Conservation (phyloP, 2,329 filamentous ascomycete genomes). For the Phyllosticta ampelicida region DNA sequence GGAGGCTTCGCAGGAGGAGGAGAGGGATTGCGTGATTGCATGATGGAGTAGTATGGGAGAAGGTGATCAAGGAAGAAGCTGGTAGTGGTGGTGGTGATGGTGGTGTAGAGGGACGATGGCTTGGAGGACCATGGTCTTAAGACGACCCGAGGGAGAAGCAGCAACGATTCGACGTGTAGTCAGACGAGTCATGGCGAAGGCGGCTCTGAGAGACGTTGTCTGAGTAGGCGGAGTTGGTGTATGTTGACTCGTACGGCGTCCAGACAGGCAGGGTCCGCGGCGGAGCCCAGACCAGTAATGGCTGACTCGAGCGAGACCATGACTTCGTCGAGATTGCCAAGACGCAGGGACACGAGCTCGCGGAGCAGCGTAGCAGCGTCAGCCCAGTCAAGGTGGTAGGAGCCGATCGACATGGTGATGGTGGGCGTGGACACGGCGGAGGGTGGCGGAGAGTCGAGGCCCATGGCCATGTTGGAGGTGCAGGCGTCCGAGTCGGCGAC, state of each 20-base stretch:
- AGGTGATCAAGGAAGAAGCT: not conserved
- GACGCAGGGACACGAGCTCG: conserved; percentile 1
- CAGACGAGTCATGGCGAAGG: not conserved
- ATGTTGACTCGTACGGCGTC: not conserved
- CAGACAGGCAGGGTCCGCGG: not conserved
- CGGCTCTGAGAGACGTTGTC: not conserved
- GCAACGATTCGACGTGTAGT: not conserved
- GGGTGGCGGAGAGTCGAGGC: not conserved
- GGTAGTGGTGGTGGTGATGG: not conserved
- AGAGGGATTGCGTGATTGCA: not conserved
- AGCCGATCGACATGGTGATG: not conserved
- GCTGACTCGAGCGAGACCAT: not conserved
- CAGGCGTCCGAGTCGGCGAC: not conserved
- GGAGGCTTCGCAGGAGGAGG: not conserved
- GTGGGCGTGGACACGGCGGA: not conserved
- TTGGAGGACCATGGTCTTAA: not conserved
- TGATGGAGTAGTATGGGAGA: not conserved
- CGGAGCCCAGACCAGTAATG: not conserved
- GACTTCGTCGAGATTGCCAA: not conserved
- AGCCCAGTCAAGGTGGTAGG: not conserved
- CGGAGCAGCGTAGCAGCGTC: not conserved
- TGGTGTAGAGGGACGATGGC: too few relatives aligned
- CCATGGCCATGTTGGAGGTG: too few relatives aligned
- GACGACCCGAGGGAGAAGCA: not conserved
- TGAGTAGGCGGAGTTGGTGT: not conserved